Evolutionary conservation across 345 rosid species (phyloP).

Genomic region (Ceriops decandra): DNA sequence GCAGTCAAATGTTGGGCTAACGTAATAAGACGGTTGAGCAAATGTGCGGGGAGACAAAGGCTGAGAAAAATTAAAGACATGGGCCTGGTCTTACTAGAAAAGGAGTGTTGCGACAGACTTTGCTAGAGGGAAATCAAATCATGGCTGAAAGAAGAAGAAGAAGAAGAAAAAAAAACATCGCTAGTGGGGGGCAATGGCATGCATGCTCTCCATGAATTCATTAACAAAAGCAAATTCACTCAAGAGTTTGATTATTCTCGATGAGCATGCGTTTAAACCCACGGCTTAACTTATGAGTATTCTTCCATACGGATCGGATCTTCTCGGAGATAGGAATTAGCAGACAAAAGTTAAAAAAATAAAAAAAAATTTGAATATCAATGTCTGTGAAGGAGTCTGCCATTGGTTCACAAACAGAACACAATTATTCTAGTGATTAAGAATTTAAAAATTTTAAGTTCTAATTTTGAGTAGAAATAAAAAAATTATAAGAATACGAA

Average conservation of each 20-base stretch:
- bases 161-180: too few relatives aligned
- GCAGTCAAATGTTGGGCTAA: background rate
- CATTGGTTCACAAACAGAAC: background rate
- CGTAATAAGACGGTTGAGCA: slow-evolving; percentile 8
- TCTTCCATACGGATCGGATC: too few relatives aligned
- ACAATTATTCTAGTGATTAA: too few relatives aligned
- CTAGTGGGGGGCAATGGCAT: too few relatives aligned
- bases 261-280: too few relatives aligned
- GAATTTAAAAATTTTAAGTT: too few relatives aligned
- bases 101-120: slow-evolving; percentile 15
- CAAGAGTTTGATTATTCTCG: too few relatives aligned
- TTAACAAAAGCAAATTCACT: too few relatives aligned
- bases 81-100: slow-evolving; percentile 5
- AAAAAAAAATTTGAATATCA: background rate
- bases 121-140: background rate
- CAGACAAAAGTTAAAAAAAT: background rate
- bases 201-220: too few relatives aligned
- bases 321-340: background rate
- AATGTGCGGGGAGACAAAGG: slow-evolving; percentile 9
- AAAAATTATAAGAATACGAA: too few relatives aligned
- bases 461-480: too few relatives aligned
- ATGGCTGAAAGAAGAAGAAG: background rate
- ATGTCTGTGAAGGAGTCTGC: background rate
- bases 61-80: slow-evolving; percentile 13
- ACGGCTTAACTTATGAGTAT: too few relatives aligned